Conservation (phyloP, 208 protist species). For the Wallacemonas sp. region DNA sequence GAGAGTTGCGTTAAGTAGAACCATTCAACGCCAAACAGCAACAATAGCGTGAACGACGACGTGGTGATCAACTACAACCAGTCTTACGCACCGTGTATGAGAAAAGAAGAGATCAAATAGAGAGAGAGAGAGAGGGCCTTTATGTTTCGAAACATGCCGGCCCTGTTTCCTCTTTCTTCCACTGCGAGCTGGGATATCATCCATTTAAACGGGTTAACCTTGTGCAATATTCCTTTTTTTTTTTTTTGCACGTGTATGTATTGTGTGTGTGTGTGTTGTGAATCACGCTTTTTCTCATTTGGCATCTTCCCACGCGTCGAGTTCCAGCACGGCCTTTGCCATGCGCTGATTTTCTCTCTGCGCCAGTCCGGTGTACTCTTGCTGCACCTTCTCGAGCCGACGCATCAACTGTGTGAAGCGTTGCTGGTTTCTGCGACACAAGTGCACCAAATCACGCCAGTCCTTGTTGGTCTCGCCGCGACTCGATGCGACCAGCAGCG, state of each 20-base stretch:
- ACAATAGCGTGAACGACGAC: no score
- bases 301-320: conserved; percentile 26
- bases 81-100: no score
- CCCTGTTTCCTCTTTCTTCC: no score
- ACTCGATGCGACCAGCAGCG: neutral
- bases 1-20: no score
- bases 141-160: no score
- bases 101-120: no score
- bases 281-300: conserved; percentile 9
- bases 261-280: no score
- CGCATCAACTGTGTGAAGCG: conserved; percentile 19
- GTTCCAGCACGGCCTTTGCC: conserved; percentile 20
- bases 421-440: conserved; percentile 22
- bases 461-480: neutral
- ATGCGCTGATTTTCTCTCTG: conserved; percentile 19
- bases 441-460: conserved; percentile 18
- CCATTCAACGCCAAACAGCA: no score
- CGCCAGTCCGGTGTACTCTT: conserved; percentile 10
- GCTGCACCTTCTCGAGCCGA: conserved; percentile 16
- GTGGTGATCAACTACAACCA: no score
- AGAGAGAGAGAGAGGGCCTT: no score
- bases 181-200: no score
- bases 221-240: conserved; percentile 2
- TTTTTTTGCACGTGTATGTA: conserved; percentile 10
- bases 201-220: no score